A percentile compares a stretch with the other conserved stretches of the same genome.
Conservation (phyloP, 1,284 basidiomycete genomes). For the Sutorius eximius region DNA sequence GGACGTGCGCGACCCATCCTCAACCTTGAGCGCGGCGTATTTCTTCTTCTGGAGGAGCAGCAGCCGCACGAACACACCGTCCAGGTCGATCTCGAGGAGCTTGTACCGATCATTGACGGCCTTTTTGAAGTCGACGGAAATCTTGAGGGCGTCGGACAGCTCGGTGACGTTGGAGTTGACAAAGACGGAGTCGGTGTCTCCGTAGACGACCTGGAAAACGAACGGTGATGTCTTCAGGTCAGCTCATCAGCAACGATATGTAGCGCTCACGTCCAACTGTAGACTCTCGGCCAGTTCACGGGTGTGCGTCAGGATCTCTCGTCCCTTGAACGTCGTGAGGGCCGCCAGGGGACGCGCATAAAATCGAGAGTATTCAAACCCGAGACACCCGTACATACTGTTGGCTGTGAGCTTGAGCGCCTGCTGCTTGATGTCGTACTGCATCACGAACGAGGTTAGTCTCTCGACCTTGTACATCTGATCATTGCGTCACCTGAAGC, state of each 20-base stretch:
- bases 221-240: neutral
- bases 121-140: slow-evolving; percentile 92
- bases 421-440: slow-evolving; percentile 97
- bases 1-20: slow-evolving; percentile 71
- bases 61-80: slow-evolving; percentile 91
- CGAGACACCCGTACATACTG: slow-evolving; percentile 99
- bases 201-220: slow-evolving; percentile 63
- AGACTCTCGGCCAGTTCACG: slow-evolving; percentile 90
- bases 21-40: slow-evolving; percentile 95
- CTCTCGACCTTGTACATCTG: neutral
- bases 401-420: slow-evolving; percentile 98
- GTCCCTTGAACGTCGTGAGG: slow-evolving; percentile 96
- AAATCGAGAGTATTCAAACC: slow-evolving; percentile 96
- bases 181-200: slow-evolving; percentile 98
- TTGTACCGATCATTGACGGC: slow-evolving; percentile 95
- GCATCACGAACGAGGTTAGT: slow-evolving; percentile 14
- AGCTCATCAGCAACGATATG: neutral
- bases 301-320: slow-evolving; percentile 95
- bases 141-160: slow-evolving; percentile 85
- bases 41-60: slow-evolving; percentile 98
- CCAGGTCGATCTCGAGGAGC: slow-evolving; percentile 95
- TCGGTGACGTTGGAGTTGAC: slow-evolving; percentile 95
- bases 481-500: slow-evolving; percentile 64
- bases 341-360: slow-evolving; percentile 97
- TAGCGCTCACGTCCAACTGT: slow-evolving; percentile 73